Percentiles rank a stretch among this genome's conserved stretches.
These are phyloP conservation scores for Alloteropsis angusta DNA, from an alignment of 202 grass and related monocot genomes.

Conservation along the genomic window DNA sequence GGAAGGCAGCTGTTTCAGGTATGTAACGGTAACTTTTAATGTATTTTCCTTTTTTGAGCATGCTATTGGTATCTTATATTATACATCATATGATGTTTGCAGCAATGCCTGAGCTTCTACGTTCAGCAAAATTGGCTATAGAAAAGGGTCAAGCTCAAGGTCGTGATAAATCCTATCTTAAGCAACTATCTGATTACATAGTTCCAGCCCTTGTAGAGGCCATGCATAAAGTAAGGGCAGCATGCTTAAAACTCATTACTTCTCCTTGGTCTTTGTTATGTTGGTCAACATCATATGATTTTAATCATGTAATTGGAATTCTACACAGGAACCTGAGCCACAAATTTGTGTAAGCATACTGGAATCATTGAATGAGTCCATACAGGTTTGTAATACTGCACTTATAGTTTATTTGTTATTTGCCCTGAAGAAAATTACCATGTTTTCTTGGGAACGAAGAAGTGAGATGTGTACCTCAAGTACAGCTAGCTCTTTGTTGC, in stretches of 20 bases:
- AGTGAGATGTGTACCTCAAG: neutral
- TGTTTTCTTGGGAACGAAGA: constrained; percentile 18
- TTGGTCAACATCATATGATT: constrained; percentile 9
- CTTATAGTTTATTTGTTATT: constrained; percentile 14
- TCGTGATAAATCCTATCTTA: constrained; percentile 58
- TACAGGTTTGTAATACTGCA: constrained; percentile 52
- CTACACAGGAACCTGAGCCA: constrained; percentile 61
- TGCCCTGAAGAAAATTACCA: neutral
- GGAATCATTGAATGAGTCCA: constrained; percentile 61
- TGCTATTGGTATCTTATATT: neutral
- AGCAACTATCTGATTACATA: constrained; percentile 80
- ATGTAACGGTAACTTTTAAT: neutral
- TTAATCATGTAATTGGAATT: constrained; percentile 30
- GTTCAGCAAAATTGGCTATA: constrained; percentile 65
- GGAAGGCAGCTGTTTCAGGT: constrained; percentile 76
- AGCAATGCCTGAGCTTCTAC: constrained; percentile 85
- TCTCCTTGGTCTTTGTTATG: constrained; percentile 17
- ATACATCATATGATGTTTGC: constrained; percentile 13
- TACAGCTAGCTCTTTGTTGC: constrained; percentile 1
- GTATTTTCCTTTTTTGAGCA: neutral
- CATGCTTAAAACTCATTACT: constrained; percentile 7
- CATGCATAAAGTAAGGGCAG: constrained; percentile 60
- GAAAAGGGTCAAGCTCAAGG: constrained; percentile 64
- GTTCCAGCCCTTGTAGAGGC: constrained; percentile 74
- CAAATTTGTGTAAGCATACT: constrained; percentile 67